phyloP scores from a whole-genome alignment of 2,329 filamentous ascomycete genomes.

The Exserohilum turcica region DNA sequence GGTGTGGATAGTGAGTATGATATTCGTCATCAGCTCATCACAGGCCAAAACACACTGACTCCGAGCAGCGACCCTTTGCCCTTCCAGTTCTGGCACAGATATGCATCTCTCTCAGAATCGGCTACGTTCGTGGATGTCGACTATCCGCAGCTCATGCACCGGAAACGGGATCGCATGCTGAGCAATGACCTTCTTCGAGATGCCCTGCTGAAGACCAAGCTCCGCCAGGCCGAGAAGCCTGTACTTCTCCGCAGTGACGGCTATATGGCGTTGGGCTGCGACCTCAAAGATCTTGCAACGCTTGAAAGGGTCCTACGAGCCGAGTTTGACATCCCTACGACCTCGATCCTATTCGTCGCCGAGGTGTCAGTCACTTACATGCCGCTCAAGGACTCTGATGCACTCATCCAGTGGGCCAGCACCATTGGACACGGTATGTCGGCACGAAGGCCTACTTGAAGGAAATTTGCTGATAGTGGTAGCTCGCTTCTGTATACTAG shows the following conservation, averaged over 20 bases:
- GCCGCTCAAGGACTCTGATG: slow-evolving; percentile 73
- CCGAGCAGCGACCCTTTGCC: slow-evolving; percentile 77
- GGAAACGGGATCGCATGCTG: slow-evolving; percentile 72
- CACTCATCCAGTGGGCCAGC: slow-evolving; percentile 78
- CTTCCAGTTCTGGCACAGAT: slow-evolving; percentile 77
- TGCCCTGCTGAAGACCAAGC: slow-evolving; percentile 34
- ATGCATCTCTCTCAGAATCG: slow-evolving; percentile 62
- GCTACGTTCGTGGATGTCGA: slow-evolving; percentile 83
- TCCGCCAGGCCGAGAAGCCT: slow-evolving; percentile 34
- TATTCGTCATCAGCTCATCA: slow-evolving; percentile 1
- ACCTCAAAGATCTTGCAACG: slow-evolving; percentile 69
- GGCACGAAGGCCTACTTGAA: not conserved
- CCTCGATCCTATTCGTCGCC: slow-evolving; percentile 76
- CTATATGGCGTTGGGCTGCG: slow-evolving; percentile 82
- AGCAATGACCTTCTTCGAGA: slow-evolving; percentile 55
- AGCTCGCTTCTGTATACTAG: slow-evolving; percentile 80
- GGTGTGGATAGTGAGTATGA: slow-evolving; percentile 82
- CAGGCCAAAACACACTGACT: slow-evolving; percentile 21
- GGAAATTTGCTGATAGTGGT: slow-evolving; percentile 18
- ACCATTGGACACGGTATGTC: slow-evolving; percentile 68
- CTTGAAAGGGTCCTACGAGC: slow-evolving; percentile 65
- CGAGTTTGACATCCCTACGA: slow-evolving; percentile 63
- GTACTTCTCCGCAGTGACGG: slow-evolving; percentile 59
- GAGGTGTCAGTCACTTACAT: slow-evolving; percentile 94
- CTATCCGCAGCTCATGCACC: slow-evolving; percentile 77